Percentiles rank a stretch among this genome's conserved stretches.
Conservation (phyloP, 1,284 basidiomycete genomes). For the Cryptococcus sp. region DNA sequence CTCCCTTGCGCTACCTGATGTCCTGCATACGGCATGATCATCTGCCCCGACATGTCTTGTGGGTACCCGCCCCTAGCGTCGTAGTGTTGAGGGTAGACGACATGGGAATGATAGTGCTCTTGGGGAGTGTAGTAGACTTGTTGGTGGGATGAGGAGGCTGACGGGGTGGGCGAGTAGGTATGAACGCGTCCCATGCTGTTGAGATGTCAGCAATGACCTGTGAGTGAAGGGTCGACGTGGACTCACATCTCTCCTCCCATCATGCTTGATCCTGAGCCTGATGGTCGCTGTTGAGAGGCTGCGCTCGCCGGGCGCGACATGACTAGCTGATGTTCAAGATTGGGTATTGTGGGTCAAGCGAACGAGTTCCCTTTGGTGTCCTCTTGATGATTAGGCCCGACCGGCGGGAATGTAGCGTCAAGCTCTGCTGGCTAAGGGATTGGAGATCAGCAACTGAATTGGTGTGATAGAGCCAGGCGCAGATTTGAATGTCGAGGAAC, state of each 20-base stretch:
- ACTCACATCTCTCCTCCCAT: slow-evolving; percentile 20
- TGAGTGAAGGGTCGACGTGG: neutral
- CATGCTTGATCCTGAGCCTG: slow-evolving; percentile 10
- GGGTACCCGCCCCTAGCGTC: slow-evolving; percentile 1
- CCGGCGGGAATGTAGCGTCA: slow-evolving; percentile 9
- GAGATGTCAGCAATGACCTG: neutral
- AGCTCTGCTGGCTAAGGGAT: slow-evolving; percentile 5
- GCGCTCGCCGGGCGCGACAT: slow-evolving; percentile 22
- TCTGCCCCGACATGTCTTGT: slow-evolving; percentile 16
- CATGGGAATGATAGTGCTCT: slow-evolving; percentile 16
- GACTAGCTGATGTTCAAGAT: neutral
- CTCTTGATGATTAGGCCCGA: slow-evolving; percentile 5
- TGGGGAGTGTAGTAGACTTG: slow-evolving; percentile 17
- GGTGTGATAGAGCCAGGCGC: neutral
- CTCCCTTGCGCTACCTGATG: slow-evolving; percentile 25
- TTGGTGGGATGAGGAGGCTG: slow-evolving; percentile 11
- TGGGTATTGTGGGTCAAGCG: no score
- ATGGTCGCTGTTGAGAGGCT: slow-evolving; percentile 9
- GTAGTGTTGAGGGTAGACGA: neutral
- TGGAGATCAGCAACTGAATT: slow-evolving; percentile 1
- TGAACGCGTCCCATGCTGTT: slow-evolving; percentile 20
- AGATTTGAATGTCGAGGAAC: neutral
- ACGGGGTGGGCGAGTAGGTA: slow-evolving; percentile 18
- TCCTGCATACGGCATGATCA: slow-evolving; percentile 22
- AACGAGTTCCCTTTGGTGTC: no score